Conservation (phyloP, 1,284 basidiomycete genomes). For the Puccinia hordei region DNA sequence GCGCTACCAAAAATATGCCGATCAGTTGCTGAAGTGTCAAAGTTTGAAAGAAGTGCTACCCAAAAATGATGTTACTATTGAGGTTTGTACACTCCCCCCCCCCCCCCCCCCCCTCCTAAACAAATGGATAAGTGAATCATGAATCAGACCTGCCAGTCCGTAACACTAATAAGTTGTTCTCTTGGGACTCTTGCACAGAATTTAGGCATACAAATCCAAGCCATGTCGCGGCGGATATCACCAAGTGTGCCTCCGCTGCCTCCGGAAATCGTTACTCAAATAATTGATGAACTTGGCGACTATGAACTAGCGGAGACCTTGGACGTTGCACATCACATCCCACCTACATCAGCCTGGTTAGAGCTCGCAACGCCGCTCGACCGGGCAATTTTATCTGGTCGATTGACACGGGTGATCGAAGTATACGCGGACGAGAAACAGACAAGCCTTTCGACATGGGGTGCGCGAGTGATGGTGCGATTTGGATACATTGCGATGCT, state of each 20-base stretch:
- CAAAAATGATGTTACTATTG: slow-evolving; percentile 8
- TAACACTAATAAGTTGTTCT: slow-evolving; percentile 9
- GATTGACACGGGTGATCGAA: slow-evolving; percentile 64
- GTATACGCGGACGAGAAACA: slow-evolving; percentile 61
- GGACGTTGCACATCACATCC: slow-evolving; percentile 69
- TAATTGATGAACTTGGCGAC: slow-evolving; percentile 73
- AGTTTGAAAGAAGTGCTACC: slow-evolving; percentile 20
- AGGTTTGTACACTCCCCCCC: slow-evolving; percentile 19
- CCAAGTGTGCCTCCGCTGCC: slow-evolving; percentile 62
- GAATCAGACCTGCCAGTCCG: neutral
- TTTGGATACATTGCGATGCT: slow-evolving; percentile 75
- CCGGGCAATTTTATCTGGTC: slow-evolving; percentile 69
- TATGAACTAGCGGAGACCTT: slow-evolving; percentile 78
- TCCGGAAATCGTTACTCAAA: slow-evolving; percentile 72
- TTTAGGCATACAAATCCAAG: slow-evolving; percentile 33
- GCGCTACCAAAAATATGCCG: slow-evolving; percentile 42
- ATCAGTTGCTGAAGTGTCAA: slow-evolving; percentile 29
- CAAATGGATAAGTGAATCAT: neutral
- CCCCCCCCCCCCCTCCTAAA: too few relatives aligned
- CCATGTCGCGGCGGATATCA: slow-evolving; percentile 17
- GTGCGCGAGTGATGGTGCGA: slow-evolving; percentile 69
- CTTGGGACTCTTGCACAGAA: slow-evolving; percentile 8
- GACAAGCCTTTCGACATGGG: slow-evolving; percentile 69
- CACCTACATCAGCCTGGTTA: slow-evolving; percentile 69
- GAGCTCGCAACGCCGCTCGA: slow-evolving; percentile 68